These are phyloP conservation scores for Sphagnurus paluster DNA, from an alignment of 1,284 basidiomycete genomes.

Conservation along the genomic window DNA sequence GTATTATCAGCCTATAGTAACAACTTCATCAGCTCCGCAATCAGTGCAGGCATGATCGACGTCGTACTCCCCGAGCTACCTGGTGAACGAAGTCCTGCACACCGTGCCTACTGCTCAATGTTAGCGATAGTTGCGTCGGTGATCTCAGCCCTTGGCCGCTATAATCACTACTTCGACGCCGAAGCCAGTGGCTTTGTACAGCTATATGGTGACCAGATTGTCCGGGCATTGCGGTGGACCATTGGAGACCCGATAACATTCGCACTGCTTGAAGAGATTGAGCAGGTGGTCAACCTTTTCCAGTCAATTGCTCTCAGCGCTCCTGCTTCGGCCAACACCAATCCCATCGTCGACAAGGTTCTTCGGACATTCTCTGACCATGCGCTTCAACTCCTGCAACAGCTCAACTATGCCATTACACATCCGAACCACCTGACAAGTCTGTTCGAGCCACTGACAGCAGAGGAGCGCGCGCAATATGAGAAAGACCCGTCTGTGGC, in stretches of 20 bases:
- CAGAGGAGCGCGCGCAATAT: slow-evolving; percentile 67
- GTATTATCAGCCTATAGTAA: slow-evolving; percentile 82
- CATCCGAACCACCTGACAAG: slow-evolving; percentile 87
- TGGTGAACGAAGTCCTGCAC: slow-evolving; percentile 73
- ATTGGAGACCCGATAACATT: slow-evolving; percentile 72
- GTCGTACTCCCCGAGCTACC: slow-evolving; percentile 68
- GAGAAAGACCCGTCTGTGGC: slow-evolving; percentile 60
- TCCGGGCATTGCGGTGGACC: slow-evolving; percentile 76
- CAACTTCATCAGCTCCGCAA: slow-evolving; percentile 74
- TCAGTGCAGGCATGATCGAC: slow-evolving; percentile 76
- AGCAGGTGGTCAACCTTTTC: slow-evolving; percentile 76
- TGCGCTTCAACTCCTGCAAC: slow-evolving; percentile 77
- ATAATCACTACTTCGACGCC: slow-evolving; percentile 83
- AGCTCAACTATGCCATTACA: slow-evolving; percentile 86
- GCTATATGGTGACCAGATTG: slow-evolving; percentile 81
- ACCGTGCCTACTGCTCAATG: slow-evolving; percentile 85
- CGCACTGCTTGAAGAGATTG: slow-evolving; percentile 78
- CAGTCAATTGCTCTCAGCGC: slow-evolving; percentile 64
- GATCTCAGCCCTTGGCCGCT: slow-evolving; percentile 61
- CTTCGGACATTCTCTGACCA: slow-evolving; percentile 67
- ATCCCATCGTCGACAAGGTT: slow-evolving; percentile 56
- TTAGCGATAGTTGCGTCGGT: slow-evolving; percentile 79
- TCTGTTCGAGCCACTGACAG: slow-evolving; percentile 77
- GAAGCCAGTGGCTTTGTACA: slow-evolving; percentile 88
- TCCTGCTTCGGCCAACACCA: slow-evolving; percentile 42